Evolutionary conservation across 1,139 yeast genomes (phyloP), one percentile per base, ranked within the genome.

Genomic region (Magnusiomyces ingens): DNA sequence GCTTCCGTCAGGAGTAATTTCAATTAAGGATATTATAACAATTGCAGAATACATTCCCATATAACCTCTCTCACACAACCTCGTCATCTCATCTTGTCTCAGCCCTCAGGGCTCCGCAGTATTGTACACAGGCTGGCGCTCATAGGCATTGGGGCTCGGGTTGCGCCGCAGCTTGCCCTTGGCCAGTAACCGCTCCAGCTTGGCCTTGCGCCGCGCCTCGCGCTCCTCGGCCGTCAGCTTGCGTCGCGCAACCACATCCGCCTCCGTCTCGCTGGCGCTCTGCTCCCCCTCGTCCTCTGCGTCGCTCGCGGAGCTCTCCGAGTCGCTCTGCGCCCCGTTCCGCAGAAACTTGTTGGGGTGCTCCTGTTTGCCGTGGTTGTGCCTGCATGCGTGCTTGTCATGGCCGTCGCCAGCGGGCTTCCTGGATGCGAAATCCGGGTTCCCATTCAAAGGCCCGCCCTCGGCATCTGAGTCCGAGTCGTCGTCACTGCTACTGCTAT

Each of bases 111-210:
- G 4, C 8, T 26, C 32, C 4, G 8, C 32, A 13, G 42, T 45
- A 5, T 54, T 55, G 52, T 60, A 59, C 42, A 56, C 58, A 2
- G 72, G 72, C 59, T 65, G 69, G 1, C 70, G 59, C 54, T 71
- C 75, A 53, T 71, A 71, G 0, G 75, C 75, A 55, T 71, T 71
- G 6, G 72, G 72, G 29, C 55, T 51, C 13, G 58, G 59, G 40
- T 45, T 55, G 13, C 57, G 42, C 17, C 19, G 48, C 3, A 21
- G 19, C 21, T 52, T 50, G 51, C 49, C 46, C n/a, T 29, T 42
- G 32, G 12, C 46, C 42, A 21, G 17, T 13, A 35, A 17, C 29
- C 22, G 15, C 18, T 45, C 48, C 48, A 45, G 19, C 17, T 29
- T 26, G 18, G 18, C 29, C 29, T 45, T 45, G 18, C 48, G 26